Base-by-base conservation (phyloP, 2,329 filamentous ascomycete genomes). In the Venturia effusa region DNA sequence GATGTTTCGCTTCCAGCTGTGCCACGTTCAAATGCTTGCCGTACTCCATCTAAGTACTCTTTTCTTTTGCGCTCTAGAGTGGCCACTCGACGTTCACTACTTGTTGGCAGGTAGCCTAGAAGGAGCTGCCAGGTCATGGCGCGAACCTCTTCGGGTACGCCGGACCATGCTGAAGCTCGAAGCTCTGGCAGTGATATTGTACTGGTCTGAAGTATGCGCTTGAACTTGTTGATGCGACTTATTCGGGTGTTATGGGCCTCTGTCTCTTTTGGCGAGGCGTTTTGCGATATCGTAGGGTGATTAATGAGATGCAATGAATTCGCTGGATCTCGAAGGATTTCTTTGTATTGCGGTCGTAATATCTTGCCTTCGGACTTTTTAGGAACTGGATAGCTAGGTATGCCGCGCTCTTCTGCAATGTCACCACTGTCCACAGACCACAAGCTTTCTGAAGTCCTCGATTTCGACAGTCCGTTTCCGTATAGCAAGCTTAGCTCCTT, bases 91-190 rank as follows among this genome's bases (percentile, higher is more conserved):
- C 94, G 84, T 74, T 99, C 95, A 70, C 92, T 96, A 72, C 92
- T 97, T n/a, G 93, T 95, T 1, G 95, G 94, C 4, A 99, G 83
- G 74, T 99, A 99, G 65, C 93, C 94, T 30, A 99, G 84, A 24
- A 99, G 81, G 30, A 99, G 81, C 75, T 97, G 92, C 94, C 94
- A 99, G n/a, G 93, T 94, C 88, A 99, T 97, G 61, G 94, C 91
- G 64, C 95, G 90, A 22, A 99, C 92, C 78, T 99, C 95, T 70
- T 91, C 88, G 0, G 94, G 95, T 41, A 97, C 84, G 15, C 94
- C 94, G 62, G 92, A 94, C 94, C 95, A 99, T 37, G 94, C 92
- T 39, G 92, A 81, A 65, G 91, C 83, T 67, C 94, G 85, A 30
- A 99, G 81, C 62, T 97, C 93, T 22, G 88, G 80, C 2, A 97